These are phyloP conservation scores for Chlamydomonas reinhardtii DNA, from an alignment of 163 green algal species.

Conservation along the genomic window DNA sequence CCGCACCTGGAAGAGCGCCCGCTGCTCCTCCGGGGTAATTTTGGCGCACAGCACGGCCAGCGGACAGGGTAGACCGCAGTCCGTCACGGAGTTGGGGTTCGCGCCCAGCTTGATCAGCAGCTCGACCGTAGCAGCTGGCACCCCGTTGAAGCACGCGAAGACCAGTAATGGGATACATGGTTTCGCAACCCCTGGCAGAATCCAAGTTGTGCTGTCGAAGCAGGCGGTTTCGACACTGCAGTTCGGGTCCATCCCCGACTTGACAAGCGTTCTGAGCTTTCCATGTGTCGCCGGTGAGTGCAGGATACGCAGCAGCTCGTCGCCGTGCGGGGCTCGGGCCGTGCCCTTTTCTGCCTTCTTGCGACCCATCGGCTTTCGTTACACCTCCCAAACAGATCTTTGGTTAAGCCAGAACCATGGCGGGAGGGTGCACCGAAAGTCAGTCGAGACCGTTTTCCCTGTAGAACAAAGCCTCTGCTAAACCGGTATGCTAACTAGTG, in stretches of 20 bases:
- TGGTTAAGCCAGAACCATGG: neutral
- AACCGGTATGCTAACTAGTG: neutral
- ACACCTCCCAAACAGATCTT: neutral
- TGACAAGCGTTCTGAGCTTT: conserved; percentile 21
- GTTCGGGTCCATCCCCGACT: conserved; percentile 19
- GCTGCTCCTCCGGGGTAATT: conserved; percentile 25
- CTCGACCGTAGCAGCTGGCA: neutral
- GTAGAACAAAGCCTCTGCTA: neutral
- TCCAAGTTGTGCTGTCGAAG: conserved; percentile 37
- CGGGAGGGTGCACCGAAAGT: neutral
- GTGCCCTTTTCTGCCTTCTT: conserved; percentile 6
- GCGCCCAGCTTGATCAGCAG: conserved; percentile 18
- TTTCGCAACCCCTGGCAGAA: neutral
- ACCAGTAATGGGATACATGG: conserved; percentile 20
- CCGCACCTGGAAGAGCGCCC: conserved; percentile 25
- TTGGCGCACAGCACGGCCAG: conserved; percentile 34
- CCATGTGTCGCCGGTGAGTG: conserved; percentile 19
- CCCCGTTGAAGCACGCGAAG: conserved; percentile 36
- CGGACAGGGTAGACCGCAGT: conserved; percentile 25
- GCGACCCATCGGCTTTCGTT: conserved; percentile 7
- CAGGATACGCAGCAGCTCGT: conserved; percentile 29
- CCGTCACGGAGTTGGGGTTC: neutral
- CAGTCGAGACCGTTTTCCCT: neutral
- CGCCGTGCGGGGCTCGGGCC: neutral
- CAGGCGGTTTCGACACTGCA: conserved; percentile 10